phyloP scores from a whole-genome alignment of 2,329 filamentous ascomycete species.

The Mycosphaerella sp. region DNA sequence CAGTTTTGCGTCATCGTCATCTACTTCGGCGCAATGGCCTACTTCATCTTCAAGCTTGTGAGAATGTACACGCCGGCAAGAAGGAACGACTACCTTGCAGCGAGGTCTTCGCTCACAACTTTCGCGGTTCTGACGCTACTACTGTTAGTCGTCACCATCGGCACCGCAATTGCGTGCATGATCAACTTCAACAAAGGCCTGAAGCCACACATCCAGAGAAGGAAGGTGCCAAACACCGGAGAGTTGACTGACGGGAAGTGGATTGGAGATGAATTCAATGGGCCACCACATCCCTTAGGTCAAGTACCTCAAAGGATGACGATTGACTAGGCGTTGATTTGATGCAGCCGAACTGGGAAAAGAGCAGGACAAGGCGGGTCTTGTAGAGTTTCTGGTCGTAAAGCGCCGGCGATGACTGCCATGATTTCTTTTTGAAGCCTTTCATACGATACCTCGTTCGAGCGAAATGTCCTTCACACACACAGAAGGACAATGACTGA shows the following conservation, averaged over 20 bases:
- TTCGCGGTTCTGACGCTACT: conserved; percentile 92
- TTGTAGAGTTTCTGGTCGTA: neutral
- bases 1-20: conserved; percentile 72
- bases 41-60: conserved; percentile 97
- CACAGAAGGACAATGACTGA: neutral
- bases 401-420: neutral
- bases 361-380: neutral
- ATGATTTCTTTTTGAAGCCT: neutral
- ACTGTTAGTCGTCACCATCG: conserved; percentile 80
- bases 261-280: conserved; percentile 21
- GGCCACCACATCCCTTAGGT: conserved; percentile 28
- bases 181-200: conserved; percentile 84
- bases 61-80: conserved; percentile 69
- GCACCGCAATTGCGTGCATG: conserved; percentile 80
- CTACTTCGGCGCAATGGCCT: conserved; percentile 82
- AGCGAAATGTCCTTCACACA: neutral
- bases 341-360: neutral
- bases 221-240: conserved; percentile 19
- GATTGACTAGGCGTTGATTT: conserved; percentile 38
- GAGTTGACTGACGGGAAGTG: conserved; percentile 21
- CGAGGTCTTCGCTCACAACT: conserved; percentile 77
- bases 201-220: conserved; percentile 67
- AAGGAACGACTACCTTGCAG: conserved; percentile 61
- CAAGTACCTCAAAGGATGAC: conserved; percentile 38
- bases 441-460: neutral